phyloP scores from a whole-genome alignment of 2,329 filamentous ascomycete species.

The Arthrocladium fulminans region DNA sequence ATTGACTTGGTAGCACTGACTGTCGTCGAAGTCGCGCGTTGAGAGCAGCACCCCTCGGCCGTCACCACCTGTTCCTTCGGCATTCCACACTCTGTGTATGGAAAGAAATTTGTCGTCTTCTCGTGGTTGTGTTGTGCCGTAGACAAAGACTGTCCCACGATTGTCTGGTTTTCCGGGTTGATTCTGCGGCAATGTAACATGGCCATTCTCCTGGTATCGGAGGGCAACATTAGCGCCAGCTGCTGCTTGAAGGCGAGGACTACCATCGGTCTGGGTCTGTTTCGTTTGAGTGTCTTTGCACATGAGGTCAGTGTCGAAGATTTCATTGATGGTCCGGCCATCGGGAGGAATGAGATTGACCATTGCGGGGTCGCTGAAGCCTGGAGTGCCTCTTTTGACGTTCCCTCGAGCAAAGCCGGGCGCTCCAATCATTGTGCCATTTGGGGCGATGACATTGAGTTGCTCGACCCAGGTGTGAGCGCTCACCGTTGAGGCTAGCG shows the following conservation, averaged over 20 bases:
- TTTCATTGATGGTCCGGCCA: slow-evolving; percentile 38
- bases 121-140: slow-evolving; percentile 57
- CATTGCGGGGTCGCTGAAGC: slow-evolving; percentile 51
- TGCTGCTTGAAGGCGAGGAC: slow-evolving; percentile 53
- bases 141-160: slow-evolving; percentile 64
- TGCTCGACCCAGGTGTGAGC: slow-evolving; percentile 81
- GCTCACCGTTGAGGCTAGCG: slow-evolving; percentile 24
- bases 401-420: slow-evolving; percentile 70
- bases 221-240: slow-evolving; percentile 58
- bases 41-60: slow-evolving; percentile 65
- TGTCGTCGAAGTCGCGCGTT: slow-evolving; percentile 77
- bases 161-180: slow-evolving; percentile 54
- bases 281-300: slow-evolving; percentile 57
- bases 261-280: slow-evolving; percentile 48
- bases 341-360: slow-evolving; percentile 55
- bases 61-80: slow-evolving; percentile 72
- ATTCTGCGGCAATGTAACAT: slow-evolving; percentile 54
- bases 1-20: slow-evolving; percentile 78
- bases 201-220: slow-evolving; percentile 66
- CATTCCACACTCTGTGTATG: slow-evolving; percentile 70
- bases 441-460: slow-evolving; percentile 59
- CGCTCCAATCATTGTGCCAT: slow-evolving; percentile 63
- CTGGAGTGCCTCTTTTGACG: slow-evolving; percentile 46
- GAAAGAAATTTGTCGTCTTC: slow-evolving; percentile 49
- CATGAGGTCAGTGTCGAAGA: slow-evolving; percentile 47